Percentiles rank a stretch among this genome's conserved stretches.
phyloP scores from a whole-genome alignment of 371 early-diverging fungal species.

The Batkoa obscura region DNA sequence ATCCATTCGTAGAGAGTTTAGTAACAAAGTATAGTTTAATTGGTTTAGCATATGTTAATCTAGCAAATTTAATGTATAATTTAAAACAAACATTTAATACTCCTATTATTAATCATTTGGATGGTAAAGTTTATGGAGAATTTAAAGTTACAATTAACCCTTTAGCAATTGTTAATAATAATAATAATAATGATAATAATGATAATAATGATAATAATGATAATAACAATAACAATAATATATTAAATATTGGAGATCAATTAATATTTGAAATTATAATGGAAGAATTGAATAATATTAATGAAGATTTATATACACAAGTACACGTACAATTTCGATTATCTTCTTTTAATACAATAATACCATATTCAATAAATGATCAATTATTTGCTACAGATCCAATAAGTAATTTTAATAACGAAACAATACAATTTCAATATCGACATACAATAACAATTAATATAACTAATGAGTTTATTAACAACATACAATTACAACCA shows the following conservation, averaged over 20 bases:
- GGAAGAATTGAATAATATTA: constrained; percentile 39
- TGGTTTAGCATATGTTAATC: constrained; percentile 29
- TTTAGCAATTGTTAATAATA: background rate
- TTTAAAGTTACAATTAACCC: constrained; percentile 23
- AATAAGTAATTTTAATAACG: constrained; percentile 26
- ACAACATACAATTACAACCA: constrained; percentile 18
- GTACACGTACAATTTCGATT: constrained; percentile 64
- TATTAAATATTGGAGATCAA: constrained; percentile 22
- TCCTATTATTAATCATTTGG: constrained; percentile 31
- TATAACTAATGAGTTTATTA: constrained; percentile 21
- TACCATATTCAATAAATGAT: constrained; percentile 14
- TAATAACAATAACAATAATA: background rate
- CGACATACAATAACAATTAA: constrained; percentile 33
- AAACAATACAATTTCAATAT: constrained; percentile 32
- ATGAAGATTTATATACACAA: constrained; percentile 43
- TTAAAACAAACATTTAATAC: constrained; percentile 24
- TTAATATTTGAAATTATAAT: constrained; percentile 53
- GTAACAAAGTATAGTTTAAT: constrained; percentile 39
- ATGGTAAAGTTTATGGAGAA: constrained; percentile 28
- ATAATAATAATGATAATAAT: no score
- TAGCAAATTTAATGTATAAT: constrained; percentile 26
- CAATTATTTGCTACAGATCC: constrained; percentile 46
- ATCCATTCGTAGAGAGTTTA: constrained; percentile 52
- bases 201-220: no score
- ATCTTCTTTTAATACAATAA: constrained; percentile 30